Percentiles rank a stretch among this genome's conserved stretches.
Evolutionary conservation across 2,329 filamentous ascomycete genomes (phyloP).

Genomic region (Aspergillus ibericus): DNA sequence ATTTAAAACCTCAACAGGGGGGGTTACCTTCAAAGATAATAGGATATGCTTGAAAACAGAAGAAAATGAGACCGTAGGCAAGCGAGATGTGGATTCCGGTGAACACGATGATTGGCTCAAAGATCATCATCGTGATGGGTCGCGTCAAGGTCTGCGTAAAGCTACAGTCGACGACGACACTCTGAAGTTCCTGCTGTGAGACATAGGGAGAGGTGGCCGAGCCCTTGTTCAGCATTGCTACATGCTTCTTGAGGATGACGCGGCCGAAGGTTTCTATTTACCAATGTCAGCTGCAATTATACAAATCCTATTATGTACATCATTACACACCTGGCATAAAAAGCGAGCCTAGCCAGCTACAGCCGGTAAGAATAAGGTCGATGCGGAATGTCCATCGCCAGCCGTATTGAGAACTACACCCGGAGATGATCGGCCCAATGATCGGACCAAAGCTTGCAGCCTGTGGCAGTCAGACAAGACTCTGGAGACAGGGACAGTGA

Average conservation of each 20-base stretch:
- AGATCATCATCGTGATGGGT: slow-evolving; percentile 69
- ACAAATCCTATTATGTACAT: no score
- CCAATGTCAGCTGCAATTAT: slow-evolving; percentile 3
- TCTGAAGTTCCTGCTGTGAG: slow-evolving; percentile 64
- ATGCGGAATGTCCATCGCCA: slow-evolving; percentile 58
- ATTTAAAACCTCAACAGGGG: no score
- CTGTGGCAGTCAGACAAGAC: slow-evolving; percentile 8
- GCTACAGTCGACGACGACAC: slow-evolving; percentile 37
- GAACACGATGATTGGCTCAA: slow-evolving; percentile 71
- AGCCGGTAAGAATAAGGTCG: slow-evolving; percentile 63
- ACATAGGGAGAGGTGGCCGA: slow-evolving; percentile 48
- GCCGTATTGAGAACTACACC: slow-evolving; percentile 40
- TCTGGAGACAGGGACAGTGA: background rate
- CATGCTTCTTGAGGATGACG: slow-evolving; percentile 58
- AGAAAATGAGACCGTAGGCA: slow-evolving; percentile 67
- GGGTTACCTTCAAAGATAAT: slow-evolving; percentile 60
- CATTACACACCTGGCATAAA: slow-evolving; percentile 54
- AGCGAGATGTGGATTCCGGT: slow-evolving; percentile 70
- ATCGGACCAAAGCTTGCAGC: slow-evolving; percentile 44
- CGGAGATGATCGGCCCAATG: slow-evolving; percentile 47
- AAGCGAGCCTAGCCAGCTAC: slow-evolving; percentile 59
- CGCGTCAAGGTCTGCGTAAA: slow-evolving; percentile 69
- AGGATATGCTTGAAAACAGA: slow-evolving; percentile 75
- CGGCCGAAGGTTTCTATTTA: slow-evolving; percentile 59
- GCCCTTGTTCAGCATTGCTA: slow-evolving; percentile 57